Evolutionary conservation across 768 basidiomycete genomes (phyloP).

Genomic region (Gloeopeniophorella convolvens): DNA sequence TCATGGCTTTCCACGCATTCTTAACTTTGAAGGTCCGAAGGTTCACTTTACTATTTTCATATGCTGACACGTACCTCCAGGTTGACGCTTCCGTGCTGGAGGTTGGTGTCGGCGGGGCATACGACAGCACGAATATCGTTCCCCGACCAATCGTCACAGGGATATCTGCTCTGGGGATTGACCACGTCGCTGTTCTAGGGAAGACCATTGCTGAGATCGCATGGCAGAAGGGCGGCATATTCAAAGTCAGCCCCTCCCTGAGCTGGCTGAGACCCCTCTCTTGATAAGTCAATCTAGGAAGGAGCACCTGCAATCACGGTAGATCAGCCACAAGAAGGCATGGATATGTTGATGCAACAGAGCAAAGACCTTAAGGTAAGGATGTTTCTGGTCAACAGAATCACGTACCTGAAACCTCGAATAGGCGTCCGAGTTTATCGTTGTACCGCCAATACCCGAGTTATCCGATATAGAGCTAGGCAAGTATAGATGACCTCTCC

Average conservation of each 20-base stretch:
- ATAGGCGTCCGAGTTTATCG: constrained; percentile 63
- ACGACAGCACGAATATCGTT: constrained; percentile 95
- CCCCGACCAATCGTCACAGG: constrained; percentile 88
- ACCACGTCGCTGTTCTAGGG: constrained; percentile 84
- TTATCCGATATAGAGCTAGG: constrained; percentile 58
- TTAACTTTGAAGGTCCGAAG: constrained; percentile 51
- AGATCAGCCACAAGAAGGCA: constrained; percentile 61
- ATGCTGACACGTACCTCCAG: constrained; percentile 22
- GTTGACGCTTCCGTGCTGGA: constrained; percentile 91
- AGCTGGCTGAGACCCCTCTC: neutral
- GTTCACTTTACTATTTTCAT: neutral
- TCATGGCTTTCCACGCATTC: constrained; percentile 90
- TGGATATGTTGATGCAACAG: constrained; percentile 58
- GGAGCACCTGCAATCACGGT: constrained; percentile 84
- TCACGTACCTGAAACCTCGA: constrained; percentile 4
- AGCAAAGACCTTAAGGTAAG: constrained; percentile 62
- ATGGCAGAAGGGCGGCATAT: constrained; percentile 94
- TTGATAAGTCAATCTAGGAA: constrained; percentile 35
- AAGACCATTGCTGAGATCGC: constrained; percentile 87
- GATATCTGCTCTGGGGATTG: constrained; percentile 84
- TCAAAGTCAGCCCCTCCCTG: constrained; percentile 53
- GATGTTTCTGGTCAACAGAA: neutral
- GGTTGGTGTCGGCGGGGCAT: constrained; percentile 91
- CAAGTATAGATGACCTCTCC: constrained; percentile 22
- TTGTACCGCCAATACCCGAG: constrained; percentile 48